These are phyloP conservation scores for Sporodiniella umbellata DNA, from an alignment of 371 early-diverging fungal species.

Conservation along the genomic window DNA sequence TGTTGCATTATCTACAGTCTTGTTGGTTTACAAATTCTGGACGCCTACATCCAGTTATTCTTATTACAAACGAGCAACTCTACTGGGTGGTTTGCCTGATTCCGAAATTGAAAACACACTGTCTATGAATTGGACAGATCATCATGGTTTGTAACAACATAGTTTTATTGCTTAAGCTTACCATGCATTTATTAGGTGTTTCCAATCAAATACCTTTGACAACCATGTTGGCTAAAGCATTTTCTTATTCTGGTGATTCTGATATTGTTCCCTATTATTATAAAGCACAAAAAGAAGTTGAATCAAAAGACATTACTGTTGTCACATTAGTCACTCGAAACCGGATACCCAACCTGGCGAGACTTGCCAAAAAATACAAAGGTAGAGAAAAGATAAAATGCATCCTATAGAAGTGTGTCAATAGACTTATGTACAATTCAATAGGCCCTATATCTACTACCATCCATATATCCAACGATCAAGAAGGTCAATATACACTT, in stretches of 20 bases:
- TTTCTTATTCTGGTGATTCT: constrained; percentile 39
- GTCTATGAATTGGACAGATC: constrained; percentile 25
- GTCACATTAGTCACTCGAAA: constrained; percentile 53
- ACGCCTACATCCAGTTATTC: constrained; percentile 1
- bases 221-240: constrained; percentile 22
- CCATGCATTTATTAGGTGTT: constrained; percentile 7
- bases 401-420: no score
- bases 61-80: constrained; percentile 18
- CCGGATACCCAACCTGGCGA: constrained; percentile 40
- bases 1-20: constrained; percentile 3
- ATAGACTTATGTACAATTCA: no score
- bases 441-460: constrained; percentile 60
- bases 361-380: constrained; percentile 50
- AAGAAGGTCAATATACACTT: constrained; percentile 38
- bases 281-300: constrained; percentile 33
- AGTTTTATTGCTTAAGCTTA: constrained; percentile 16
- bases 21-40: constrained; percentile 11
- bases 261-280: constrained; percentile 59
- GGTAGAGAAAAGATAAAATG: no score
- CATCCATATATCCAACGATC: constrained; percentile 54
- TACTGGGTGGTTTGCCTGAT: constrained; percentile 6
- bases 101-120: constrained; percentile 5
- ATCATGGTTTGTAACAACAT: no score
- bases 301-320: constrained; percentile 54
- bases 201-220: constrained; percentile 21